Evolutionary conservation across 805 yeast species (phyloP).

Genomic region (Ogataea ramenticola): DNA sequence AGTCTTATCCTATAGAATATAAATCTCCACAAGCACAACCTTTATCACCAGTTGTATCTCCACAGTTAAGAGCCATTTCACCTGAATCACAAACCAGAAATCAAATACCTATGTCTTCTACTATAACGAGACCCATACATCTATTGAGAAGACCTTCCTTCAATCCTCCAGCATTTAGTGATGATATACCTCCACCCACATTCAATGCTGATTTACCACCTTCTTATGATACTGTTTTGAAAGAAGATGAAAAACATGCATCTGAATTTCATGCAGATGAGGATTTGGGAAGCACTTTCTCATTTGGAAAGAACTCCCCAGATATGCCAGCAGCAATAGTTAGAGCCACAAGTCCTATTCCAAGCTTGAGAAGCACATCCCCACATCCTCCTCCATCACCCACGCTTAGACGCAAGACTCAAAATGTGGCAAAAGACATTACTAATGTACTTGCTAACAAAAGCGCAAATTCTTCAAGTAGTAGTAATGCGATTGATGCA

Average conservation of each 20-base stretch:
- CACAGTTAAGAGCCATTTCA: constrained; percentile 21
- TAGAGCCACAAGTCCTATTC: neutral
- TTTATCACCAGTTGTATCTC: constrained; percentile 35
- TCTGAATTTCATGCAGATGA: constrained; percentile 19
- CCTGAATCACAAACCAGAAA: constrained; percentile 16
- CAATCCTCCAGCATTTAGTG: constrained; percentile 35
- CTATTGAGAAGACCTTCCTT: constrained; percentile 45
- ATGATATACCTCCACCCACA: constrained; percentile 28
- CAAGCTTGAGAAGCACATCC: constrained; percentile 4
- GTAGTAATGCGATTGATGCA: constrained; percentile 15
- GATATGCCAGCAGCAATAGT: neutral
- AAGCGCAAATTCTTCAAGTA: constrained; percentile 5
- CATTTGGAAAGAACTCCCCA: constrained; percentile 5
- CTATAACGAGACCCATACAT: constrained; percentile 45
- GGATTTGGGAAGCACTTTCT: constrained; percentile 14
- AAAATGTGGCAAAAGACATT: neutral
- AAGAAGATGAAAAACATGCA: constrained; percentile 18
- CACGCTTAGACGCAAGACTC: neutral
- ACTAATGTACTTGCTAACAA: neutral
- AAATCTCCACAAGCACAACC: constrained; percentile 65
- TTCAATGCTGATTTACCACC: constrained; percentile 10
- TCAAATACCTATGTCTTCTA: constrained; percentile 25
- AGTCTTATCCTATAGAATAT: constrained; percentile 33
- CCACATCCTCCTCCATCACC: constrained; percentile 10
- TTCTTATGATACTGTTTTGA: constrained; percentile 8